Evolutionary conservation across 106 monocot species (phyloP), one percentile per base, ranked within the genome.

Genomic region (Platanthera guangdongensis): DNA sequence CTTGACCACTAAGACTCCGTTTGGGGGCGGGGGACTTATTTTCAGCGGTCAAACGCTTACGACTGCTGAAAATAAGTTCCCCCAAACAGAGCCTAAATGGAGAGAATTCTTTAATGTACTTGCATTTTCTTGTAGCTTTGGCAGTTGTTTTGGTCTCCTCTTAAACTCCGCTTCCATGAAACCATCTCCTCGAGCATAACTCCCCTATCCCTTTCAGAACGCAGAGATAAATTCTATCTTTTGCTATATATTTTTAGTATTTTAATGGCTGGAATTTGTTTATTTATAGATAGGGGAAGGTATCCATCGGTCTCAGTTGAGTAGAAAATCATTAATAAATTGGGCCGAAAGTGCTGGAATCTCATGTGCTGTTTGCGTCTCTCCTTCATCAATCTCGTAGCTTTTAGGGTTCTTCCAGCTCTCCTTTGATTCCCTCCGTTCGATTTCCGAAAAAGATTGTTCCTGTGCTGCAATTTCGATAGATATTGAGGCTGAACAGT

Each of bases 161-260:
- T n/a, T 19, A 16, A 10, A 10, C 72, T 72, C 72, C 51, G 72
- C 7, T 72, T 72, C 72, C 72, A 72, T 72, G 72, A 72, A 72
- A 51, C 51, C 72, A 21, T 50, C 45, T 72, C 22, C 21, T 2
- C 4, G 50, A 8, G n/a, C 9, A 15, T 18, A 2, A 50, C 14
- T 51, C 22, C 72, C 11, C 49, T 4, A 9, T 51, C 51, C 25
- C 22, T 72, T 50, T 72, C 72, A 72, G 19, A 8, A 10, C 50
- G 50, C 0, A 51, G 72, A 5, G 21, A 10, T 9, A 72, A 51
- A 10, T 71, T 48, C 9, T 39, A 39, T 49, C 30, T 8, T 13
- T 68, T 45, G 1, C 4, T 50, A 22, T 51, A 16, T 9, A 51
- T 11, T 50, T 9, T 51, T 70, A 48, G 25, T 65, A 30, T 70